phyloP scores from a whole-genome alignment of 2,329 filamentous ascomycete genomes.

The Leptographium procerum region DNA sequence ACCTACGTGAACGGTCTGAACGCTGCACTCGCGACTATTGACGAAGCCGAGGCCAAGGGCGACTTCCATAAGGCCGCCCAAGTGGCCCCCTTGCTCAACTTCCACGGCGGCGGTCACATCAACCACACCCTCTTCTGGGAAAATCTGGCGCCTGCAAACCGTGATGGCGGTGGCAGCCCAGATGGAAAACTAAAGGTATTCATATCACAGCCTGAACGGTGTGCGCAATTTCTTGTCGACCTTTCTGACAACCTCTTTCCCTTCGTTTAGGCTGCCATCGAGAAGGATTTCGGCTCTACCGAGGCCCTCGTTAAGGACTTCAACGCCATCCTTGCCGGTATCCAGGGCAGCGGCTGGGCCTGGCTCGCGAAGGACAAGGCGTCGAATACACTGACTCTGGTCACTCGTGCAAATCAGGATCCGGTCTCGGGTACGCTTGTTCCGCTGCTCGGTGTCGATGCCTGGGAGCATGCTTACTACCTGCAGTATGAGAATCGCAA shows the following conservation, averaged over 20 bases:
- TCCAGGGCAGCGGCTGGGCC: constrained; percentile 84
- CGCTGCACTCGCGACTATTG: constrained; percentile 48
- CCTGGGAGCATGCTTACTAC: constrained; percentile 95
- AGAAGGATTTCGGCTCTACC: constrained; percentile 56
- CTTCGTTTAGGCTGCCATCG: constrained; percentile 41
- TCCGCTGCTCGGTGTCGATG: constrained; percentile 80
- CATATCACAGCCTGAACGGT: neutral
- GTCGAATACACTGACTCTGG: constrained; percentile 49
- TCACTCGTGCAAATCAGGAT: constrained; percentile 77
- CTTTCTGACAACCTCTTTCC: neutral
- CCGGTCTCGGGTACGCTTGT: constrained; percentile 73
- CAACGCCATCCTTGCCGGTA: constrained; percentile 55
- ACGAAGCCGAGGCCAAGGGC: constrained; percentile 51
- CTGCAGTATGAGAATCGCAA: constrained; percentile 95
- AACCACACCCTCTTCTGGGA: constrained; percentile 93
- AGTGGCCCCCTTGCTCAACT: constrained; percentile 53
- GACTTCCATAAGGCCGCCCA: constrained; percentile 39
- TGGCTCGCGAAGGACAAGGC: constrained; percentile 70
- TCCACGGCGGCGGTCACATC: constrained; percentile 86
- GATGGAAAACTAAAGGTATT: constrained; percentile 47
- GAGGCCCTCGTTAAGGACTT: constrained; percentile 55
- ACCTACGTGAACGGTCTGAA: constrained; percentile 70
- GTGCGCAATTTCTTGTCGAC: neutral
- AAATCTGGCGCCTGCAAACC: constrained; percentile 60
- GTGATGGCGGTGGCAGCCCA: constrained; percentile 50